These are phyloP conservation scores for Onygenales sp. DNA, from an alignment of 2,329 filamentous ascomycete species.

Conservation along the genomic window DNA sequence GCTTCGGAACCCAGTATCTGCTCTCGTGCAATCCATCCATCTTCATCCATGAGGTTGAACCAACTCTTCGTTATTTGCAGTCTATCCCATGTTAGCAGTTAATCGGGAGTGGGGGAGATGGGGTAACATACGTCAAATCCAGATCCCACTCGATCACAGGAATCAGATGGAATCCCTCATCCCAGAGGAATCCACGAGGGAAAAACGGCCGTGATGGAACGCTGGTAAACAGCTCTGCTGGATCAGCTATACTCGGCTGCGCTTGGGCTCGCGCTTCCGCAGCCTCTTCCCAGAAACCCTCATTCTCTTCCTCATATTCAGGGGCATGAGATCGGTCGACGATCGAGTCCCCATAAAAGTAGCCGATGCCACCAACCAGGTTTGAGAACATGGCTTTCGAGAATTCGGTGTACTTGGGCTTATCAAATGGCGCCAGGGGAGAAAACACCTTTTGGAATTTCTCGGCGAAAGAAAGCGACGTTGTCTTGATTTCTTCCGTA, in stretches of 20 bases:
- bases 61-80: conserved; percentile 86
- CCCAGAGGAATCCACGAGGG: conserved; percentile 92
- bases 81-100: conserved; percentile 21
- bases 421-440: conserved; percentile 65
- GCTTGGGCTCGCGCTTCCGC: conserved; percentile 65
- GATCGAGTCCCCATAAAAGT: conserved; percentile 81
- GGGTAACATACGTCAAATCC: conserved; percentile 55
- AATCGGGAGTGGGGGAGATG: neutral
- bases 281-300: conserved; percentile 91
- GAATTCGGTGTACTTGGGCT: conserved; percentile 65
- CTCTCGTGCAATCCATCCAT: conserved; percentile 95
- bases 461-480: conserved; percentile 60
- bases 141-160: conserved; percentile 91
- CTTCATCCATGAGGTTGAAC: conserved; percentile 92
- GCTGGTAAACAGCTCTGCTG: conserved; percentile 80
- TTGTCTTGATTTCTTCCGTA: conserved; percentile 57
- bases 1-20: conserved; percentile 90
- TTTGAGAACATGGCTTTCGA: conserved; percentile 90
- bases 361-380: conserved; percentile 84
- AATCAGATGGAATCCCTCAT: conserved; percentile 91
- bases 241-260: conserved; percentile 63
- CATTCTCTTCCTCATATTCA: conserved; percentile 90
- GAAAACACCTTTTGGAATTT: conserved; percentile 65
- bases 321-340: conserved; percentile 86
- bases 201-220: conserved; percentile 94